phyloP scores from a whole-genome alignment of 495 filamentous ascomycete genomes.

The Hypoxylon subgilvum region DNA sequence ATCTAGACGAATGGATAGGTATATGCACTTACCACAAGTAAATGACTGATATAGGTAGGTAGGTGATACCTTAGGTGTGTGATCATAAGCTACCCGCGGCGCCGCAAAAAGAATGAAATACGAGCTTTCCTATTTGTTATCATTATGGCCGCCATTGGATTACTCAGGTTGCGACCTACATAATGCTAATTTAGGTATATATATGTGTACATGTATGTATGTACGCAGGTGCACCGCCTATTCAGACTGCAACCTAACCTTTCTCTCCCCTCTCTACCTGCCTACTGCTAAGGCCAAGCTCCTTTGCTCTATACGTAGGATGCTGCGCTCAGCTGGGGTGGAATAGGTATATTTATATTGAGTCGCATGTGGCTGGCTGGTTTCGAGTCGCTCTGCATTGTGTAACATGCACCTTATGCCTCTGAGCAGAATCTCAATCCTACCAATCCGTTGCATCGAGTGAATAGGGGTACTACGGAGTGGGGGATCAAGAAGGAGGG shows the following conservation, averaged over 20 bases:
- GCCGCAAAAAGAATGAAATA: constrained; percentile 13
- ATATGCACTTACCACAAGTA: too few species aligned
- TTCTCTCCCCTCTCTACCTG: background rate
- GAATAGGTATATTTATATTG: too few species aligned
- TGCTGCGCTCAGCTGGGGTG: background rate
- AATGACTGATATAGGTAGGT: too few species aligned
- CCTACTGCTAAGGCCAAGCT: background rate
- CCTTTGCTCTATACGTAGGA: constrained; percentile 13
- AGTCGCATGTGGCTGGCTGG: constrained; percentile 23
- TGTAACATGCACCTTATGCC: constrained; percentile 25
- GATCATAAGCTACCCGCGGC: constrained; percentile 14
- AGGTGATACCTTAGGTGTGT: too few species aligned
- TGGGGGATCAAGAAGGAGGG: constrained; percentile 22
- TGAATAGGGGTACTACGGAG: constrained; percentile 6
- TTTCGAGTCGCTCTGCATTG: constrained; percentile 32
- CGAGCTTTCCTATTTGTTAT: constrained; percentile 27
- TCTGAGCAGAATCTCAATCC: constrained; percentile 12
- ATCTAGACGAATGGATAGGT: too few species aligned
- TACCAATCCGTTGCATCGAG: constrained; percentile 15
- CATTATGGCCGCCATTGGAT: constrained; percentile 6
- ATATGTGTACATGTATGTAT: too few species aligned
- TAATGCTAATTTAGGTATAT: constrained; percentile 30
- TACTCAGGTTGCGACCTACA: constrained; percentile 20
- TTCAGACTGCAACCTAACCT: constrained; percentile 12
- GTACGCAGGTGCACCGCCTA: constrained; percentile 15